Evolutionary conservation across 768 basidiomycete genomes (phyloP), one percentile per base, ranked within the genome.

Genomic region (Boletus speciosus): DNA sequence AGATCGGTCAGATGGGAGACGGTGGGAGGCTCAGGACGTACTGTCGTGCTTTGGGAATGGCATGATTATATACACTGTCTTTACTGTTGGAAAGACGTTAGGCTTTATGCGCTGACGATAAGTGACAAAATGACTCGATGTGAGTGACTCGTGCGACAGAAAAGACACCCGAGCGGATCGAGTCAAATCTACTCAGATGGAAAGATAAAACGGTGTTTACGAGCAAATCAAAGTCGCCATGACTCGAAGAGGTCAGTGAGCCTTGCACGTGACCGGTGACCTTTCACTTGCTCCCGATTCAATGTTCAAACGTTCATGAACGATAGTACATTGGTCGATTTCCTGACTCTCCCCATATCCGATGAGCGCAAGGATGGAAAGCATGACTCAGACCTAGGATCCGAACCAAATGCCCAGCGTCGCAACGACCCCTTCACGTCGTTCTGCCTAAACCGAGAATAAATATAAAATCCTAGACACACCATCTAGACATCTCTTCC

Each of bases 41-140:
- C 88, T 82, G 65, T 90, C 85, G 73, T 90, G 88, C 29, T 79
- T 73, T 21, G 83, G 77, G 63, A 88, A 86, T 43, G 85, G 73
- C 86, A 88, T 88, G 36, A 14, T 50, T 46, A 12, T 53, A 49
- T 50, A 11, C 29, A 25, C 32, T n/a, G 19, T 7, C 9, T 48
- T 12, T 54, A 35, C 21, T 40, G 51, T 38, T 44, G 36, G 37
- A 51, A 43, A 23, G 42, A n/a, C 1, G 19, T 19, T 19, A 19
- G 19, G 19, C 19, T 29, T 49, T 58, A 39, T 37, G 37, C 12
- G 32, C 11, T 35, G 52, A 29, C 3, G 27, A 46, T 50, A 41
- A 38, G 29, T 23, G 25, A 21, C 29, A n/a, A 19, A 19, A 40
- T 54, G 61, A 62, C 47, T 61, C 56, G 60, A 62, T 54, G 43